Percentiles rank a stretch among this genome's conserved stretches.
phyloP scores from a whole-genome alignment of 805 yeast genomes.

The Tetrapisispora phaffii region DNA sequence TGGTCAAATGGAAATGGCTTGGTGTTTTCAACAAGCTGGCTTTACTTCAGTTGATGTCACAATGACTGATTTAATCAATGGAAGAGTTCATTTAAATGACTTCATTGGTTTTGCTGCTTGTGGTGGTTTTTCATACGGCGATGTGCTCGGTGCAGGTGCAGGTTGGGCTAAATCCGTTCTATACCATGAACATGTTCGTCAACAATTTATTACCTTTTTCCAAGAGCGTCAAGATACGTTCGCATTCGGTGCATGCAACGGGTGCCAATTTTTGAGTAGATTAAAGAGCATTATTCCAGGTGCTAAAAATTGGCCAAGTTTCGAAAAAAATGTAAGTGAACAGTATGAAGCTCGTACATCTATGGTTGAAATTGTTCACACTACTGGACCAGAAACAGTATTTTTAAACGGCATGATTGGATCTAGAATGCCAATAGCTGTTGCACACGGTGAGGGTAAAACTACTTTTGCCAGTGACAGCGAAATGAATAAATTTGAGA shows the following conservation, averaged over 20 bases:
- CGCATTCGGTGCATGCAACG: constrained; percentile 97
- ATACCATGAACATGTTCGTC: constrained; percentile 66
- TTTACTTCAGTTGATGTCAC: constrained; percentile 91
- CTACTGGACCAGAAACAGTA: constrained; percentile 40
- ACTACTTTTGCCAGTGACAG: constrained; percentile 53
- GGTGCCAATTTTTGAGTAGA: constrained; percentile 91
- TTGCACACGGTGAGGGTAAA: constrained; percentile 97
- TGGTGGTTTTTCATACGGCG: constrained; percentile 98
- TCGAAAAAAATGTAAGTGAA: constrained; percentile 83
- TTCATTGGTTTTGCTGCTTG: constrained; percentile 96
- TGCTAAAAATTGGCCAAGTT: constrained; percentile 83
- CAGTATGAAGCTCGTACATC: constrained; percentile 94
- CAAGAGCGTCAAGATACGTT: constrained; percentile 82
- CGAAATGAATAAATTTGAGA: constrained; percentile 40
- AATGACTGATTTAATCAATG: constrained; percentile 82
- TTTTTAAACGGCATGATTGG: constrained; percentile 88
- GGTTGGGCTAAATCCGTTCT: constrained; percentile 98
- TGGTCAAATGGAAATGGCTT: constrained; percentile 97
- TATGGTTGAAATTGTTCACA: constrained; percentile 70
- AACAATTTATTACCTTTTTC: constrained; percentile 73
- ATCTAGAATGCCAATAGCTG: constrained; percentile 90
- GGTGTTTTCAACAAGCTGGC: constrained; percentile 91
- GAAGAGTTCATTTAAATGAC: constrained; percentile 58
- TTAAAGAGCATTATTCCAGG: constrained; percentile 81
- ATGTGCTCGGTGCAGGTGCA: constrained; percentile 95